Conservation (phyloP, 2,329 filamentous ascomycete genomes). For the Fonsecaea pedrosoi region DNA sequence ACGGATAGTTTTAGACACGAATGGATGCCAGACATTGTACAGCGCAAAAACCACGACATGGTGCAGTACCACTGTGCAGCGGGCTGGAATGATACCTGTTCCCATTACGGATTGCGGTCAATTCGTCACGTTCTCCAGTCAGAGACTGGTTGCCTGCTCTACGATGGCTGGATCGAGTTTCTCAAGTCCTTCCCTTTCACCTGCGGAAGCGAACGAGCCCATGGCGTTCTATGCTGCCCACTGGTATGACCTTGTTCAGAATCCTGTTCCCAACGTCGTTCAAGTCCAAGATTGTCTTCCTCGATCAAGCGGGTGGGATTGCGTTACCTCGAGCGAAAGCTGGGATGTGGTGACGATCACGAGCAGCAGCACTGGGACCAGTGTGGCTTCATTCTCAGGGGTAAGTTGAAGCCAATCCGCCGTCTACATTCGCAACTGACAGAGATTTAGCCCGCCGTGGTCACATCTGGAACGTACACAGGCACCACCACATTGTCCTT, state of each 20-base stretch:
- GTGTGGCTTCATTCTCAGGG: constrained; percentile 25
- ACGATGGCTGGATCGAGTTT: not conserved
- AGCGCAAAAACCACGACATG: constrained; percentile 29
- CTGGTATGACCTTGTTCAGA: constrained; percentile 35
- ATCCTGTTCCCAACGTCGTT: constrained; percentile 28
- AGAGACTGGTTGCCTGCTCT: constrained; percentile 25
- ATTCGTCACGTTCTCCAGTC: constrained; percentile 38
- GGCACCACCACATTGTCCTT: constrained; percentile 27
- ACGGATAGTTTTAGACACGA: constrained; percentile 28
- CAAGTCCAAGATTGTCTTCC: constrained; percentile 31
- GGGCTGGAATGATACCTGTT: constrained; percentile 31
- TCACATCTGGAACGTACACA: constrained; percentile 22
- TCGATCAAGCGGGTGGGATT: constrained; percentile 13
- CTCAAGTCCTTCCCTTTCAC: not conserved
- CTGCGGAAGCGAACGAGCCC: constrained; percentile 9
- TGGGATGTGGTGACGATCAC: constrained; percentile 30
- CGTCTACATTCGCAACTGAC: not conserved
- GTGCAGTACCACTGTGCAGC: constrained; percentile 34
- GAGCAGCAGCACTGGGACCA: constrained; percentile 20
- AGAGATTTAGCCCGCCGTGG: constrained; percentile 19
- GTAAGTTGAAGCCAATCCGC: constrained; percentile 14
- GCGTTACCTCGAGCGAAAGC: constrained; percentile 30
- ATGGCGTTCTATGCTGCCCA: constrained; percentile 33
- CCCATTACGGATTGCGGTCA: constrained; percentile 37
- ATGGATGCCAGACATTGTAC: constrained; percentile 39